Percentiles rank a stretch among this genome's conserved stretches.
These are phyloP conservation scores for Notholithocarpus densiflorus DNA, from an alignment of 306 rosid species.

Conservation along the genomic window DNA sequence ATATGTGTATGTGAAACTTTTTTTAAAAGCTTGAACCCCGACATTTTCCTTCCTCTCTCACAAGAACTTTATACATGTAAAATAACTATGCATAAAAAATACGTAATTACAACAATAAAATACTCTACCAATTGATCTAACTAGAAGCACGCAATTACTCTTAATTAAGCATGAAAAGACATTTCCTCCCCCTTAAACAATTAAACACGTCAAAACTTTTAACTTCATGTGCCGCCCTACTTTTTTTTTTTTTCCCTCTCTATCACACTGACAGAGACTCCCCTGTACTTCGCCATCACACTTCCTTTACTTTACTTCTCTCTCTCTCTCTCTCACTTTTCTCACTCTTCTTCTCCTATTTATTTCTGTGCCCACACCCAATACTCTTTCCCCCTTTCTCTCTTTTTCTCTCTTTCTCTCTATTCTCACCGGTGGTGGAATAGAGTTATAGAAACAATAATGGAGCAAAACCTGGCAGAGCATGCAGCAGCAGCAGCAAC, in stretches of 20 bases:
- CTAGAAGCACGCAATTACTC: neutral
- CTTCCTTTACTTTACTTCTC: neutral
- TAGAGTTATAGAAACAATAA: neutral
- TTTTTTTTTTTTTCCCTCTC: neutral
- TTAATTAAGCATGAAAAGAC: conserved; percentile 14
- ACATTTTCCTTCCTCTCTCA: rapidly evolving
- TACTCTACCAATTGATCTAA: too few species aligned
- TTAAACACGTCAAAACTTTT: conserved; percentile 22
- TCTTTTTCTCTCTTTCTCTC: neutral
- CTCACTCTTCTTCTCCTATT: conserved; percentile 18
- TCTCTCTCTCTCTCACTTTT: neutral
- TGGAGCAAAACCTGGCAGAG: conserved; percentile 29
- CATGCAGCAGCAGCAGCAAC: neutral
- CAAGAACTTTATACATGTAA: too few species aligned
- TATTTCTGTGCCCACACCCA: conserved; percentile 20
- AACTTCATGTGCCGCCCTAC: conserved; percentile 62
- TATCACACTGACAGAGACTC: neutral
- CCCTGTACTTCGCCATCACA: conserved; percentile 12
- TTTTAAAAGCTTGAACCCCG: rapidly evolving
- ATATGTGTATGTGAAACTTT: rapidly evolving
- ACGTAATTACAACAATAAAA: too few species aligned
- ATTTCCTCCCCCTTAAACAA: conserved; percentile 17
- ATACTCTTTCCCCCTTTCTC: conserved; percentile 29
- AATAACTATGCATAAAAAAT: too few species aligned
- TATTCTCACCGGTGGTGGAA: conserved; percentile 12